Evolutionary conservation across 2,329 filamentous ascomycete species (phyloP), one percentile per base, ranked within the genome.

Genomic region (Aspergillus vadensis): DNA sequence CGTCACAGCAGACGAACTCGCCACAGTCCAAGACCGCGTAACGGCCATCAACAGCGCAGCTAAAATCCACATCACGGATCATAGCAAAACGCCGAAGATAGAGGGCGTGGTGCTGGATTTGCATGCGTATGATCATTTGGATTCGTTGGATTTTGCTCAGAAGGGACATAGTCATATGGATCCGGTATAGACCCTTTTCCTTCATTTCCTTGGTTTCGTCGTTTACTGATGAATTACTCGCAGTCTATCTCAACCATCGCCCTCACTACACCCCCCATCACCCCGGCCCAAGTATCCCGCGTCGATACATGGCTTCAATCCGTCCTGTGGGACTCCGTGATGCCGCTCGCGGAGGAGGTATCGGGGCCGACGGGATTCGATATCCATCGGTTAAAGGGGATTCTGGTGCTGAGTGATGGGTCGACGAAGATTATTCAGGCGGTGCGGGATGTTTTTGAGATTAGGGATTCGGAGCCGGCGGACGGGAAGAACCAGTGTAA

Each of bases 91-190:
- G 1, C 91, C 93, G 0, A 81, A 89, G 65, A 83, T 99, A 6
- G 92, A 97, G 71, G 94, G 92, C 1, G 85, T 96, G 57, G 76
- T 99, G 4, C 82, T 99, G 7, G 94, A 98, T 75, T 80, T 99
- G 30, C 91, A 97, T 73, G 94, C 95, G 0, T 99, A 99, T 74
- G 91, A 97, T 69, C 85, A 89, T 63, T 88, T 97, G 32, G 85
- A 87, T 32, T 85, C 85, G 59, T 78, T 96, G 30, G 88, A 92
- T 60, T 89, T 90, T 58, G 83, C 84, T 8, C 82, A 80, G 41
- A 92, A 92, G 74, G 92, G 92, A 0, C 92, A 97, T 72, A 96
- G 91, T 68, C 92, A 97, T 78, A 82, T 98, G 10, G 95, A 99
- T 76, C 88, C 92, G 27, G 91, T 93, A 36, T 36, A 14, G 25